A percentile compares a stretch with the other conserved stretches of the same genome.
These are phyloP conservation scores for Neofusicoccum sp. DNA, from an alignment of 2,329 filamentous ascomycete genomes.

Conservation along the genomic window DNA sequence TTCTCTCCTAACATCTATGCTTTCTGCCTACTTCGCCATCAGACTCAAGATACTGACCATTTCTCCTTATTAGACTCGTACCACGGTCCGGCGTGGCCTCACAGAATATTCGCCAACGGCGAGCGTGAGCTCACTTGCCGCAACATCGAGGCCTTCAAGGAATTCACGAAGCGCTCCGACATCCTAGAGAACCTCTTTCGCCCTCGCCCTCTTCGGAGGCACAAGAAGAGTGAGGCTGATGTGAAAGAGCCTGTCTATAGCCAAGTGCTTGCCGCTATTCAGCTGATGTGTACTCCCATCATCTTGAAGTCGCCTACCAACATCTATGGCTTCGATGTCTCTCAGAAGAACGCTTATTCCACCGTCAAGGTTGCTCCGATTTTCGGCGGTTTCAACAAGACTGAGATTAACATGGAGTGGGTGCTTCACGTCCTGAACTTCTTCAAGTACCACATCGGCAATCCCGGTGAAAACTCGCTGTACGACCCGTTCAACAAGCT, in stretches of 20 bases:
- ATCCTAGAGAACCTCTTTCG: constrained; percentile 32
- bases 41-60: not conserved
- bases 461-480: constrained; percentile 41
- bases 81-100: not conserved
- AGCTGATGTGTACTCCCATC: constrained; percentile 38
- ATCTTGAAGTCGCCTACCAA: constrained; percentile 28
- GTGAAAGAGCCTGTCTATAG: not conserved
- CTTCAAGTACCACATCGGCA: constrained; percentile 55
- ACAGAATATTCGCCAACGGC: constrained; percentile 19
- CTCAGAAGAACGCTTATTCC: constrained; percentile 50
- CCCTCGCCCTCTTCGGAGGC: constrained; percentile 22
- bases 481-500: constrained; percentile 41
- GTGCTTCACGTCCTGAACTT: constrained; percentile 54
- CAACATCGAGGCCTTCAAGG: constrained; percentile 37
- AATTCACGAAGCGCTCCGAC: constrained; percentile 36
- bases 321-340: constrained; percentile 42
- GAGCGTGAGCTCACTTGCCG: constrained; percentile 32
- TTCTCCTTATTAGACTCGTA: not conserved
- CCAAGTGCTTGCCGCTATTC: constrained; percentile 31
- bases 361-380: not conserved
- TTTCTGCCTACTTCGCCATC: constrained; percentile 23
- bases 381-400: constrained; percentile 27
- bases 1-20: not conserved
- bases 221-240: constrained; percentile 7
- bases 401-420: constrained; percentile 50